phyloP scores from a whole-genome alignment of 106 monocot genomes.

The Cymbidium sinense region DNA sequence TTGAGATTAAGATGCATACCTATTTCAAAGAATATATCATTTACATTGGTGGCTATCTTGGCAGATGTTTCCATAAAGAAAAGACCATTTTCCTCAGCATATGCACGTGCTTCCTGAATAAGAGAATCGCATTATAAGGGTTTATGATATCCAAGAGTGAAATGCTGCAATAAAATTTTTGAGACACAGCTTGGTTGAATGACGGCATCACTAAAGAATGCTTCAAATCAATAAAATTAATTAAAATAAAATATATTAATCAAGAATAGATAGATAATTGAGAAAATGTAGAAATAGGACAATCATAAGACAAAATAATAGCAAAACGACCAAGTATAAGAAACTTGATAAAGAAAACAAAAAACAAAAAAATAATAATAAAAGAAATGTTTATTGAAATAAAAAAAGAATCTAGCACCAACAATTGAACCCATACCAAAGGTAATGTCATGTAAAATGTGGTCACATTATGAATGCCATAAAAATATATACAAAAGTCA shows the following conservation, averaged over 20 bases:
- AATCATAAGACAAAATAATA: neutral
- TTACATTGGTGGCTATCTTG: conserved; percentile 34
- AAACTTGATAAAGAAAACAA: neutral
- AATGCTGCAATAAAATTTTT: neutral
- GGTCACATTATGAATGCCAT: too few relatives aligned
- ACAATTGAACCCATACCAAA: too few relatives aligned
- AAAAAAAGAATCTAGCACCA: too few relatives aligned
- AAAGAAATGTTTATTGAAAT: neutral
- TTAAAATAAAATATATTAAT: neutral
- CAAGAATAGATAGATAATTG: neutral
- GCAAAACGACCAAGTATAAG: neutral
- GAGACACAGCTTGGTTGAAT: neutral
- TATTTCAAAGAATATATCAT: conserved; percentile 45
- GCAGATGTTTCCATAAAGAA: conserved; percentile 48
- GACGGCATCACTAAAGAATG: neutral
- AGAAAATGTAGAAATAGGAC: neutral
- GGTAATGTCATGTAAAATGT: too few relatives aligned
- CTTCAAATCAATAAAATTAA: neutral
- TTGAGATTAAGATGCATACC: conserved; percentile 16
- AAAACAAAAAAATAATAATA: too few relatives aligned
- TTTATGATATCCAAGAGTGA: neutral
- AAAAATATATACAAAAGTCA: too few relatives aligned
- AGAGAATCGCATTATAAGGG: neutral
- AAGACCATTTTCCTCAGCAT: conserved; percentile 43
- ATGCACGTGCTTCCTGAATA: conserved; percentile 31